Evolutionary conservation across 441 rosid genomes (phyloP).

Genomic region (Hura crepitans): DNA sequence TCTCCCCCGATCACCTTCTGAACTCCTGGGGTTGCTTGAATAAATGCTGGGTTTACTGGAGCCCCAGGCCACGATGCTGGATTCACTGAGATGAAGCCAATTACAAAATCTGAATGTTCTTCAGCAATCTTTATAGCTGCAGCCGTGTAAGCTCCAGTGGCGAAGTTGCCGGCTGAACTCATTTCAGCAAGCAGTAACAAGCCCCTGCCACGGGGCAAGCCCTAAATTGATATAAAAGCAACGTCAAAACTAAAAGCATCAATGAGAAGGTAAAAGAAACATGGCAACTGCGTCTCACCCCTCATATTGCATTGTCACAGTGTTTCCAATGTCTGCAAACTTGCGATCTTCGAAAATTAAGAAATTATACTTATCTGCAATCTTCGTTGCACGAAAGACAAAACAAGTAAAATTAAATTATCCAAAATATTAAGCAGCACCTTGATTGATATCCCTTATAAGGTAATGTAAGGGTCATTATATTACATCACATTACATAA

Average conservation of each 20-base stretch:
- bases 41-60: conserved; percentile 67
- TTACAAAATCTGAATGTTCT: conserved; percentile 83
- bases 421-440: too few relatives aligned
- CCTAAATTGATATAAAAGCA: conserved; percentile 39
- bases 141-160: conserved; percentile 88
- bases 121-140: conserved; percentile 89
- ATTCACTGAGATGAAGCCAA: conserved; percentile 93
- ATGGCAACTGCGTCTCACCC: conserved; percentile 43
- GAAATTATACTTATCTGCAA: conserved; percentile 79
- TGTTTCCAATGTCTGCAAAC: conserved; percentile 96
- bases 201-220: conserved; percentile 86
- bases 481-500: too few relatives aligned
- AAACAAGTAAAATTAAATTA: not conserved
- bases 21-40: conserved; percentile 99
- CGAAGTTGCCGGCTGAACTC: conserved; percentile 98
- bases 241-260: not conserved
- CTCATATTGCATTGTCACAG: conserved; percentile 95
- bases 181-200: conserved; percentile 91
- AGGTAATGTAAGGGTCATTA: too few relatives aligned
- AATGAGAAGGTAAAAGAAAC: not conserved
- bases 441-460: too few relatives aligned
- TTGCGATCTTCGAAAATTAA: conserved; percentile 92
- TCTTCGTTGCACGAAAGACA: conserved; percentile 36
- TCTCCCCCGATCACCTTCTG: conserved; percentile 91
- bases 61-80: conserved; percentile 94